These are phyloP conservation scores for Lachancea quebecensis DNA, from an alignment of 805 yeast genomes.

Conservation along the genomic window DNA sequence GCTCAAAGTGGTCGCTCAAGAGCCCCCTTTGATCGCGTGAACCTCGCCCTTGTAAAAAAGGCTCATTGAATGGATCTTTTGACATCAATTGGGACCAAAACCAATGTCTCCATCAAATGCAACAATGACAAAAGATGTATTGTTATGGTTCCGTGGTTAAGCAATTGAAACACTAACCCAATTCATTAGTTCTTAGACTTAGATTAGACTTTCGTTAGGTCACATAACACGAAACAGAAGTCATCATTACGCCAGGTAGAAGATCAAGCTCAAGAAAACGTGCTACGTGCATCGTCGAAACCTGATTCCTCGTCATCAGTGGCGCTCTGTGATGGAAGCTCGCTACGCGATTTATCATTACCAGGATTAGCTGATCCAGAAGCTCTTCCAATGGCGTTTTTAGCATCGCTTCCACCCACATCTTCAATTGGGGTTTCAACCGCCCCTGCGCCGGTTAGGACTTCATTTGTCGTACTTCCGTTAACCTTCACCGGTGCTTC, in stretches of 20 bases:
- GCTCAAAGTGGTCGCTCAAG: slow-evolving; percentile 1
- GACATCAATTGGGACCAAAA: neutral
- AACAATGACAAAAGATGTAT: too few relatives aligned
- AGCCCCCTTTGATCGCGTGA: neutral
- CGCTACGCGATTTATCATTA: neutral
- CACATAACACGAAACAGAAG: neutral
- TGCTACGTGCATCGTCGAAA: slow-evolving; percentile 7
- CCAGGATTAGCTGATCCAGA: neutral
- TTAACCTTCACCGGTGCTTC: too few relatives aligned
- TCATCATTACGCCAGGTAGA: neutral
- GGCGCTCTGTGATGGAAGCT: neutral
- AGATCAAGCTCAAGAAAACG: neutral
- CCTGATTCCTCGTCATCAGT: slow-evolving; percentile 5
- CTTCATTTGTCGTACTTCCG: too few relatives aligned
- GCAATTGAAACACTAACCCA: too few relatives aligned
- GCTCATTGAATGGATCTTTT: neutral
- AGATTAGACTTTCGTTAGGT: neutral
- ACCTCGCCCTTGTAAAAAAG: neutral
- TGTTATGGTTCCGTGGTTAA: too few relatives aligned
- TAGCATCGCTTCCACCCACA: too few relatives aligned
- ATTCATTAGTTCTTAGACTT: too few relatives aligned
- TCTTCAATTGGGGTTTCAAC: too few relatives aligned
- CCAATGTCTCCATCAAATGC: too few relatives aligned
- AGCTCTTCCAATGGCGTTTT: neutral
- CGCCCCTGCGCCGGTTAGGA: too few relatives aligned